Conservation (phyloP, 148 eudicot genomes). For the Vaccinium myrtillus region DNA sequence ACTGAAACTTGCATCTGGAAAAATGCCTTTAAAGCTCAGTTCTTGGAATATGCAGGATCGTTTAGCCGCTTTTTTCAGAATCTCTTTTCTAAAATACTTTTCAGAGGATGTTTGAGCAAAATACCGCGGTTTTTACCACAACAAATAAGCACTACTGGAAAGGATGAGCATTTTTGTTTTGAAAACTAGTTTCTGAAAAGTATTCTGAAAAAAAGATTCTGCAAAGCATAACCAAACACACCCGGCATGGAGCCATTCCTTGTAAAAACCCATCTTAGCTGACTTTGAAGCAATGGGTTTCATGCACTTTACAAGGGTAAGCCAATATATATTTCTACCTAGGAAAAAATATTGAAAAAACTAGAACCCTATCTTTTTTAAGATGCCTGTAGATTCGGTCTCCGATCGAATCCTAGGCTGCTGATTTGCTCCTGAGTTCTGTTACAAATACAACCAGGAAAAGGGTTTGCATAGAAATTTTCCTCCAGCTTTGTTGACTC, state of each 20-base stretch:
- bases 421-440: conserved; percentile 16
- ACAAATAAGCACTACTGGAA: background rate
- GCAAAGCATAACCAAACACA: background rate
- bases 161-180: background rate
- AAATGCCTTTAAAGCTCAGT: background rate
- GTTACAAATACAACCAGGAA: conserved; percentile 63
- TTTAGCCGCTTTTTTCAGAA: background rate
- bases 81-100: background rate
- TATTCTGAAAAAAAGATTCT: background rate
- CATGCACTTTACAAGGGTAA: conserved; percentile 3
- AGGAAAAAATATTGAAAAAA: background rate
- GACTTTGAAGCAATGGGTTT: conserved; percentile 18
- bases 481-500: conserved; percentile 48
- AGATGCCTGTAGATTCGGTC: background rate
- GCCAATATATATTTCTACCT: conserved; percentile 3
- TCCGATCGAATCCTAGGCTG: background rate
- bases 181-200: background rate
- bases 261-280: background rate
- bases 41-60: background rate
- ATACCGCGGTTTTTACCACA: background rate
- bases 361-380: conserved; percentile 13
- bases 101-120: background rate
- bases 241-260: background rate
- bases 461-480: conserved; percentile 63
- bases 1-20: background rate